These are phyloP conservation scores for Linum tenue DNA, from an alignment of 345 rosid species.

Conservation along the genomic window DNA sequence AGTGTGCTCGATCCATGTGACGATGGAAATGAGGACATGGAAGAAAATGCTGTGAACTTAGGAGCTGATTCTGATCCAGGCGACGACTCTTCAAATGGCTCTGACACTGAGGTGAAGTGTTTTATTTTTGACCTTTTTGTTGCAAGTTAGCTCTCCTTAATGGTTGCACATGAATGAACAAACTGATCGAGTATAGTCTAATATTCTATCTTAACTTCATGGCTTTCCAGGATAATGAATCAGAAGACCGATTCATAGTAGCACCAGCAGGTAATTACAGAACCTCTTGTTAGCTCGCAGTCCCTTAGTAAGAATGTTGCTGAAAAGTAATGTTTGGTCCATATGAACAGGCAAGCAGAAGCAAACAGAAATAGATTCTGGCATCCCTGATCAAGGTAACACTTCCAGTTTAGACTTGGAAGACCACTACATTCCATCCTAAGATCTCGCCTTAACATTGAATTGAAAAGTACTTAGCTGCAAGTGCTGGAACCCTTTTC, in stretches of 20 bases:
- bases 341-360: slow-evolving; percentile 42
- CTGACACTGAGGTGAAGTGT: slow-evolving; percentile 72
- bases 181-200: background rate
- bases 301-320: background rate
- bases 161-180: background rate
- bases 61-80: slow-evolving; percentile 52
- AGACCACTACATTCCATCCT: background rate
- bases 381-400: slow-evolving; percentile 61
- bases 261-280: slow-evolving; percentile 58
- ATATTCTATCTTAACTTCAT: background rate
- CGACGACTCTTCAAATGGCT: slow-evolving; percentile 47
- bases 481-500: too few species aligned
- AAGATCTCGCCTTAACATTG: too few species aligned
- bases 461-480: too few species aligned
- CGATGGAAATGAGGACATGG: slow-evolving; percentile 69
- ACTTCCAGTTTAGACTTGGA: slow-evolving; percentile 1
- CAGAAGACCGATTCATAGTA: slow-evolving; percentile 49
- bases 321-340: slow-evolving; percentile 14
- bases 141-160: too few species aligned
- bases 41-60: slow-evolving; percentile 57
- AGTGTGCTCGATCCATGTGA: slow-evolving; percentile 98
- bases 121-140: background rate
- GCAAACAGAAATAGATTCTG: slow-evolving; percentile 39
- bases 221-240: slow-evolving; percentile 45
- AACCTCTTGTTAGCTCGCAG: slow-evolving; percentile 2